Evolutionary conservation across 1,139 yeast species (phyloP).

Genomic region (Blastobotrys buckinghamii): DNA sequence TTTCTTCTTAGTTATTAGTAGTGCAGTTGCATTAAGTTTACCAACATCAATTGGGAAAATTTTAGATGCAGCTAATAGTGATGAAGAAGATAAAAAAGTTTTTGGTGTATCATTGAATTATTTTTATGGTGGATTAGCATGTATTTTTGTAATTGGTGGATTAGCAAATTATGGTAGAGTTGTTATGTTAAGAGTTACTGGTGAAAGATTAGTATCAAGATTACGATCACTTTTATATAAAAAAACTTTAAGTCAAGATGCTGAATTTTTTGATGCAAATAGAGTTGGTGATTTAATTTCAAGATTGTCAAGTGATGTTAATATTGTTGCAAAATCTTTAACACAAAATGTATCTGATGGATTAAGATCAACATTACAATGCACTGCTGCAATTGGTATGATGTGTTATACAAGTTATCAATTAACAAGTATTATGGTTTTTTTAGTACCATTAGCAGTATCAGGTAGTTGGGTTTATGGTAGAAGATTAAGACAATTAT

Average conservation of each 20-base stretch:
- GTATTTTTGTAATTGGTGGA: slow-evolving; percentile 62
- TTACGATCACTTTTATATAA: slow-evolving; percentile 71
- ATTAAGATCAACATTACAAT: slow-evolving; percentile 56
- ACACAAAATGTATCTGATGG: slow-evolving; percentile 93
- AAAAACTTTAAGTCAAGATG: slow-evolving; percentile 76
- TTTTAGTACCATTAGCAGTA: slow-evolving; percentile 77
- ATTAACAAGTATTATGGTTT: slow-evolving; percentile 66
- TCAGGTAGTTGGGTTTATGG: slow-evolving; percentile 76
- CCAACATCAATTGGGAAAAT: slow-evolving; percentile 79
- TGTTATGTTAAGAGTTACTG: slow-evolving; percentile 64
- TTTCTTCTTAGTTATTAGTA: slow-evolving; percentile 50
- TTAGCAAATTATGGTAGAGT: slow-evolving; percentile 76
- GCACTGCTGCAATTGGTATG: slow-evolving; percentile 79
- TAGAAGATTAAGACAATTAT: slow-evolving; percentile 64
- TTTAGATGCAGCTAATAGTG: slow-evolving; percentile 49
- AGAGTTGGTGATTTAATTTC: slow-evolving; percentile 93
- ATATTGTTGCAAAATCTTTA: slow-evolving; percentile 78
- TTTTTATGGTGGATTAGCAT: slow-evolving; percentile 46
- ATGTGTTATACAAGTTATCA: slow-evolving; percentile 85
- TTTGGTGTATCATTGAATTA: slow-evolving; percentile 45
- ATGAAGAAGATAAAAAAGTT: slow-evolving; percentile 34
- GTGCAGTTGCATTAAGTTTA: slow-evolving; percentile 62
- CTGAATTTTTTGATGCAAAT: slow-evolving; percentile 87
- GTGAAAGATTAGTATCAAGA: slow-evolving; percentile 82
- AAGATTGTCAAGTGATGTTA: slow-evolving; percentile 81